A percentile compares a stretch with the other conserved stretches of the same genome.
phyloP scores from a whole-genome alignment of 2,329 filamentous ascomycete genomes.

The Aquanectria penicillioides region DNA sequence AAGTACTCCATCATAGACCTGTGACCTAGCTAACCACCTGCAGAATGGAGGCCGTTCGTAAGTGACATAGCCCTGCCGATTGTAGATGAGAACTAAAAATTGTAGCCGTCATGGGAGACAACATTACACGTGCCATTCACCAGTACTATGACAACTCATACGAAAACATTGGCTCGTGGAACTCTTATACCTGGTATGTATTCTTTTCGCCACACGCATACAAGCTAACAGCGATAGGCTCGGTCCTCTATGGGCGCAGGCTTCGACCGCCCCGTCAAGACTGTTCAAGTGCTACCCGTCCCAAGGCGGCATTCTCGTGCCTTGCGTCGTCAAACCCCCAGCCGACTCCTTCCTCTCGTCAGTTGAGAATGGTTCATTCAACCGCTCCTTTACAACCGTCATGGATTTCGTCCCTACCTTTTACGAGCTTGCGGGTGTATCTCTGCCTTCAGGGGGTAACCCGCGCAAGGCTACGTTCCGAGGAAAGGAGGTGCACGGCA shows the following conservation, averaged over 20 bases:
- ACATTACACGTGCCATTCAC: constrained; percentile 31
- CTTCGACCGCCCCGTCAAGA: constrained; percentile 49
- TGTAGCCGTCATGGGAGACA: constrained; percentile 15
- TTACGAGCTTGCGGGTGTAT: not conserved
- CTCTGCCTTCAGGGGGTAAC: not conserved
- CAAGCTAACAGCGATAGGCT: not conserved
- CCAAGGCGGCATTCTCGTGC: constrained; percentile 61
- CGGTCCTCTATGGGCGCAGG: constrained; percentile 34
- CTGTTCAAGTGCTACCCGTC: constrained; percentile 53
- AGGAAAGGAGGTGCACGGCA: constrained; percentile 58
- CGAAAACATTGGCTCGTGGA: constrained; percentile 15
- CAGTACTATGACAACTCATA: constrained; percentile 22
- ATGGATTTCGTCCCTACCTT: constrained; percentile 6
- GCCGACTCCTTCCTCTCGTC: not conserved
- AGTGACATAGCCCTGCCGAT: not conserved
- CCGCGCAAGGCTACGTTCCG: constrained; percentile 41
- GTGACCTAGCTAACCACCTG: not conserved
- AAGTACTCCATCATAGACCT: not conserved
- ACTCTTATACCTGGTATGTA: constrained; percentile 9
- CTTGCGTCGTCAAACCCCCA: constrained; percentile 53
- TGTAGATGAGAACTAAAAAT: not conserved
- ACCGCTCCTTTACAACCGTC: not conserved
- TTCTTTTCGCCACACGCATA: not conserved
- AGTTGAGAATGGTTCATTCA: not conserved
- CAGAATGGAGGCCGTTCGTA: not conserved